Evolutionary conservation across 2,329 filamentous ascomycete species (phyloP).

Genomic region (Gnomoniopsis sp.): DNA sequence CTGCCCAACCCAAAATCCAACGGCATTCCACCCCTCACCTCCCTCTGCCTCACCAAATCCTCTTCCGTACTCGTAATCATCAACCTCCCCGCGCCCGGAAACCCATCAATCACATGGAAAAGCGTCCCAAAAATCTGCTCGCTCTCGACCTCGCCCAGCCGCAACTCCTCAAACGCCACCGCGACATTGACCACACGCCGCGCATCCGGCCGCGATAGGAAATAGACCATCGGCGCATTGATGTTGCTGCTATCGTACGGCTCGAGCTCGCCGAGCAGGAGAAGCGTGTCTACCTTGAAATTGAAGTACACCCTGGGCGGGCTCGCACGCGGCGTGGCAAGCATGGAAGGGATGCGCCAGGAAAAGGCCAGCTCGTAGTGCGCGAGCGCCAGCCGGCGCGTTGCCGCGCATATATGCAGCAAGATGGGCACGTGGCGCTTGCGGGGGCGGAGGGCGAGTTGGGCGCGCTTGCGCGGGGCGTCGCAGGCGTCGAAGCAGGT

Average conservation of each 20-base stretch:
- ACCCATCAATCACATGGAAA: slow-evolving; percentile 47
- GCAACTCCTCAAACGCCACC: slow-evolving; percentile 41
- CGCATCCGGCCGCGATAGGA: slow-evolving; percentile 40
- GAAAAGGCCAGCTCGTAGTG: slow-evolving; percentile 45
- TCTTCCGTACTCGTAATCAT: slow-evolving; percentile 40
- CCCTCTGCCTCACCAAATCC: slow-evolving; percentile 22
- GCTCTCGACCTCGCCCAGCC: slow-evolving; percentile 37
- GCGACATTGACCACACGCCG: slow-evolving; percentile 40
- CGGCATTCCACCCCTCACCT: slow-evolving; percentile 1
- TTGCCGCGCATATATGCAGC: slow-evolving; percentile 41
- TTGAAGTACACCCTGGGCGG: slow-evolving; percentile 43
- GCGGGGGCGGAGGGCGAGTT: slow-evolving; percentile 19
- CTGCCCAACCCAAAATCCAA: not conserved
- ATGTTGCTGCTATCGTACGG: slow-evolving; percentile 43
- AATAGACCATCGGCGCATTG: slow-evolving; percentile 47
- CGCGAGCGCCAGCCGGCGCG: slow-evolving; percentile 36
- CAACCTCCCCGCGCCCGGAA: slow-evolving; percentile 32
- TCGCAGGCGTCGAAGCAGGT: slow-evolving; percentile 36
- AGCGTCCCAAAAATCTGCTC: slow-evolving; percentile 45
- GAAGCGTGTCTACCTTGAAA: slow-evolving; percentile 43
- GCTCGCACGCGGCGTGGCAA: slow-evolving; percentile 25
- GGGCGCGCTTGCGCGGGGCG: slow-evolving; percentile 24
- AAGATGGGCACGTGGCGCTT: slow-evolving; percentile 34
- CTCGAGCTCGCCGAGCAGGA: slow-evolving; percentile 46
- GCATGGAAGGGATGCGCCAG: slow-evolving; percentile 42